phyloP scores from a whole-genome alignment of 169 alveolate species.

The Plasmodium yoelii region DNA sequence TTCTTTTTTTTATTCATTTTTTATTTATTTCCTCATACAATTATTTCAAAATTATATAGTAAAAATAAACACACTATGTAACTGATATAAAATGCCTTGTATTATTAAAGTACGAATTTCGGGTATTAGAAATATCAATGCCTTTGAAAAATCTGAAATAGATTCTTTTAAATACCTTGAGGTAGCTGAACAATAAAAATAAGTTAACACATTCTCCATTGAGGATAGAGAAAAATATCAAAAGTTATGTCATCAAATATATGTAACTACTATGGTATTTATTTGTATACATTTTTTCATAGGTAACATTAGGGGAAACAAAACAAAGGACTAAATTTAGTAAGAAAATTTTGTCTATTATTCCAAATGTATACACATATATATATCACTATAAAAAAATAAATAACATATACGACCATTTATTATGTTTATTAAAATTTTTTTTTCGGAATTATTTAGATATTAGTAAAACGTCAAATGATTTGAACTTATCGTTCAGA shows the following conservation, averaged over 20 bases:
- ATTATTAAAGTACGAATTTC: constrained; percentile 69
- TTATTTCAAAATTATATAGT: neutral
- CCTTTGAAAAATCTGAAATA: constrained; percentile 69
- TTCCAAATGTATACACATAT: neutral
- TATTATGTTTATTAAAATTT: neutral
- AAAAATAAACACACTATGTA: neutral
- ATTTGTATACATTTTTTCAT: neutral
- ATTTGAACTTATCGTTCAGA: constrained; percentile 69
- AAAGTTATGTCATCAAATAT: no score
- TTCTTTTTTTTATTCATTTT: neutral
- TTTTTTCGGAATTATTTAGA: constrained; percentile 3
- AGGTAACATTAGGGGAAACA: constrained; percentile 75
- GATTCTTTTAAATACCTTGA: constrained; percentile 70
- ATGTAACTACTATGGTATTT: no score
- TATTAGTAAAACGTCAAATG: constrained; percentile 38
- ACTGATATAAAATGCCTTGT: constrained; percentile 55
- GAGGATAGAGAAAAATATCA: no score
- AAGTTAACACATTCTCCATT: no score
- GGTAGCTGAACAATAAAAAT: neutral
- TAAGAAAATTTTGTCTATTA: neutral
- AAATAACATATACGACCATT: neutral
- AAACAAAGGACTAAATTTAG: constrained; percentile 73
- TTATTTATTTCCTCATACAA: neutral
- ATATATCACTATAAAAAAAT: neutral
- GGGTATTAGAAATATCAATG: constrained; percentile 59